Base-by-base conservation (phyloP, 148 eudicot genomes). In the Linanthus parryae region DNA sequence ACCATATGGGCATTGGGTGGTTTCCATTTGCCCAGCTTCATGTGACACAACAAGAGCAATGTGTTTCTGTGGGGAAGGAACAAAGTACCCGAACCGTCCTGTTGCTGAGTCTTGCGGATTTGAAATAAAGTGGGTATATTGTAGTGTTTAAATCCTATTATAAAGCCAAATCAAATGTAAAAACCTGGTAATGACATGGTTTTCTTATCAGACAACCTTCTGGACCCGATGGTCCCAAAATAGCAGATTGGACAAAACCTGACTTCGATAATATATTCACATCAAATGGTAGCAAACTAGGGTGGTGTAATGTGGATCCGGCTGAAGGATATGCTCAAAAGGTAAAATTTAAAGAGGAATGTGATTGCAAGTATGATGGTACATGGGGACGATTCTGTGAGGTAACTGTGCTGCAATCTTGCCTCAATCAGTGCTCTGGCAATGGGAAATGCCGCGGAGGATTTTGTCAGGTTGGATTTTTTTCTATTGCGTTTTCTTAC, bases 251-350 rank as follows among this genome's bases (percentile, higher is more conserved):
- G 98, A 58, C 79, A 35, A 75, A 73, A 65, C 68, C 87, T 46
- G 96, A 86, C 62, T 17, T 57, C 71, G 77, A 72, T 33, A 69
- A 63, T 66, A 59, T 91, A 36, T 77, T 78, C 49, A 83, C 95
- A 27, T 79, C 83, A 65, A 81, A 91, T 60, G 52, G 49, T 59
- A 91, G 87, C 57, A 44, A 61, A 51, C 57, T 50, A 20, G 98
- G 98, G 11, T 91, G 98, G 98, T 91, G 98, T 72, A 87, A 91
- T 62, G 95, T 87, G 58, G 90, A 87, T 59, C 96, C 96, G 21
- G 58, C 56, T 24, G 87, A 83, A 51, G 95, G 70, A 29, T 86
- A 84, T 82, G 47, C 64, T 65, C 61, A 65, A 31, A 87, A 73
- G 64, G 78, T 70, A 34, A 60, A 64, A 43, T 69, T 74, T 57